These are phyloP conservation scores for Arthrobotrys megalospora DNA, from an alignment of 2,329 filamentous ascomycete species.

Conservation along the genomic window DNA sequence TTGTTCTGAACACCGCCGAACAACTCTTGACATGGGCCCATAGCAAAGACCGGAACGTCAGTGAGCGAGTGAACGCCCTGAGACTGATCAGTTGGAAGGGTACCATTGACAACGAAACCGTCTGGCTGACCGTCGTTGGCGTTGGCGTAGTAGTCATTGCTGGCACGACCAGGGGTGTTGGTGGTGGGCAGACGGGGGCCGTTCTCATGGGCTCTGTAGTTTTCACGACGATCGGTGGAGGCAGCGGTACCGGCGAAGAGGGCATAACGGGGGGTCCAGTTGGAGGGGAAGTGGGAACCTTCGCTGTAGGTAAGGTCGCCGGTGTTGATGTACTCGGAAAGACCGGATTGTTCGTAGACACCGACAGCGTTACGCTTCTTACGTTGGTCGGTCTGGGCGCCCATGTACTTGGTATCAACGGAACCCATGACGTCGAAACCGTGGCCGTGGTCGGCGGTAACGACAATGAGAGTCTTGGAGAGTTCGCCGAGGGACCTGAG, in stretches of 20 bases:
- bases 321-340: slow-evolving; percentile 78
- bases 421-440: slow-evolving; percentile 89
- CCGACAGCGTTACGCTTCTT: slow-evolving; percentile 83
- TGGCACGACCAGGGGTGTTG: slow-evolving; percentile 71
- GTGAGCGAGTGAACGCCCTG: slow-evolving; percentile 84
- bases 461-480: slow-evolving; percentile 82
- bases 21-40: slow-evolving; percentile 82
- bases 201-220: slow-evolving; percentile 79
- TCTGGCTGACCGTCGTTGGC: slow-evolving; percentile 74
- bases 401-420: slow-evolving; percentile 84
- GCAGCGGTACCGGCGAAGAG: slow-evolving; percentile 81
- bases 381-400: slow-evolving; percentile 76
- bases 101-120: slow-evolving; percentile 83
- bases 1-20: slow-evolving; percentile 81
- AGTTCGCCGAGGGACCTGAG: slow-evolving; percentile 77
- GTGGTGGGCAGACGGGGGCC: slow-evolving; percentile 76
- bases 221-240: slow-evolving; percentile 81
- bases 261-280: slow-evolving; percentile 88
- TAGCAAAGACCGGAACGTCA: slow-evolving; percentile 83
- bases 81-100: slow-evolving; percentile 75
- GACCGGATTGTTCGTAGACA: slow-evolving; percentile 79
- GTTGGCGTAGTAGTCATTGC: slow-evolving; percentile 77
- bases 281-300: slow-evolving; percentile 82
- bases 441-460: slow-evolving; percentile 90
- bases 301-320: slow-evolving; percentile 79